Evolutionary conservation across 495 filamentous ascomycete species (phyloP), one percentile per base, ranked within the genome.

Genomic region (Talaromyces ruber): DNA sequence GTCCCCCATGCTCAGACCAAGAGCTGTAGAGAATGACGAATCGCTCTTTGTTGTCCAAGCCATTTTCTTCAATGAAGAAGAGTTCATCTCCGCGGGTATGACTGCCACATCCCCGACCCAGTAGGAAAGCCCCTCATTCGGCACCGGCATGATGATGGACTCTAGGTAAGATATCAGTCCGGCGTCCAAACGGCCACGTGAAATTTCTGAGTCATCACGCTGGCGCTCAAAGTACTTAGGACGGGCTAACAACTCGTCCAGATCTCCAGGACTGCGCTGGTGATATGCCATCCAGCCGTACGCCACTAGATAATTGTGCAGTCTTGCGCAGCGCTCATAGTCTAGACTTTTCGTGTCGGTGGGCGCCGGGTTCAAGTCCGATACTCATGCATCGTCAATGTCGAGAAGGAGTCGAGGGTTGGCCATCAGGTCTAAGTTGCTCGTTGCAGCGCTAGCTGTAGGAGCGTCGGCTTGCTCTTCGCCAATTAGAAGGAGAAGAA

Each of bases 221-320:
- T 51, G 16, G 6, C 26, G 24, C 6, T 52, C 29, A 21, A 61
- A 54, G 3, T 32, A 61, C 4, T 7, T 54, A 8, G 28, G 14
- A 9, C 45, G 22, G 28, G 11, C 18, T 5, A 37, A 22, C 22
- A 58, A 26, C 14, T 37, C 62, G 37, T 68, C 59, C 2, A 71
- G 59, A 26, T 66, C 61, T 1, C 62, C 62, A 37, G 37, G 54
- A 16, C 61, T 18, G 45, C 39, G 59, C 25, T 64, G 65, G 18
- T 63, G 24, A 56, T 68, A 66, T 14, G 69, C 62, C 54, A 71
- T 61, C 70, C 67, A 78, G 63, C 63, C 70, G 60, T 74, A 70
- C 34, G 68, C 61, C 22, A 74, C 65, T 22, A 80, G 63, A 34
- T 74, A 69, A 59, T 79, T 80, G 63, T 78, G 76, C 22, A 80